Base-by-base conservation (phyloP, 106 monocot species). In the Iris macrosiphon region DNA sequence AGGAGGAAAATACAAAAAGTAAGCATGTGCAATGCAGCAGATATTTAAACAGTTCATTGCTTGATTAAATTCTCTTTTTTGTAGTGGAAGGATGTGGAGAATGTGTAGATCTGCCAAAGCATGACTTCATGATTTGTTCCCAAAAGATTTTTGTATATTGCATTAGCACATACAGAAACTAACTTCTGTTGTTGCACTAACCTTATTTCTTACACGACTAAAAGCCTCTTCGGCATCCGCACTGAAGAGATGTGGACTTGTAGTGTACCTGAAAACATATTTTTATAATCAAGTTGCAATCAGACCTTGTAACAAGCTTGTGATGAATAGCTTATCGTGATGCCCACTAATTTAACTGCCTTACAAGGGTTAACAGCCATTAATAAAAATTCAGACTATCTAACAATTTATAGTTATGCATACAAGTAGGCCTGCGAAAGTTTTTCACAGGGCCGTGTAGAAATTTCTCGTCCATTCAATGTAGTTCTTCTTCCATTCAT, bases 381-480 rank as follows among this genome's bases (percentile, higher is more conserved):
- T n/a, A n/a, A n/a, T n/a, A n/a, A n/a, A 38, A 24, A 25, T 64
- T 18, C 3, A 2, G 20, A 31, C 16, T 30, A 22, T 15, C 15
- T 46, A 1, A 6, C 21, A 7, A 43, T 41, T 3, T 49, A 29
- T 29, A 29, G 29, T 14, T 26, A 24, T 45, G 24, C 75, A 59
- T 80, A 98, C 98, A 98, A 68, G 61, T 98, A 98, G 46, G 98
- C 90, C 73, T 80, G 70, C 4, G 98, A 80, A 28, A 91, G 77
- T 50, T 69, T 62, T 35, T 48, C 73, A 53, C 98, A 98, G 19
- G 64, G 7, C 9, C 98, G 90, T 35, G 87, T 78, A 46, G 87
- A 81, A 73, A 98, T 56, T 65, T 83, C 83, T 61, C 25, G 65
- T 55, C 83, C 98, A 80, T 98, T 98, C 31, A 91, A 59, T 11